Percentiles rank a stretch among this genome's conserved stretches.
Conservation (phyloP, 2,329 filamentous ascomycete species). For the Aureobasidium leucospermi region DNA sequence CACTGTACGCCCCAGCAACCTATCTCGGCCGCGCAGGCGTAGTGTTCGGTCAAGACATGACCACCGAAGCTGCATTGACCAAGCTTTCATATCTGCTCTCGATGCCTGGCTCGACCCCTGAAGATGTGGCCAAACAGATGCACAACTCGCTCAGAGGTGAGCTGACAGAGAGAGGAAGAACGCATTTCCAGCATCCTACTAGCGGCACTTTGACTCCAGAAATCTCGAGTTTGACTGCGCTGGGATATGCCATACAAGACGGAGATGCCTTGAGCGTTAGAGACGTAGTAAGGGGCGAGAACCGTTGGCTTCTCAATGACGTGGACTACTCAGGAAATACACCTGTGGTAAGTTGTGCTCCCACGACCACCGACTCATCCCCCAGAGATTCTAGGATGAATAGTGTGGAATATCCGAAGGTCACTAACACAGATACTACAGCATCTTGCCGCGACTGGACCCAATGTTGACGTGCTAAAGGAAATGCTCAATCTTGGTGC, state of each 20-base stretch:
- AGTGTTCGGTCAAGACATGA: conserved; percentile 82
- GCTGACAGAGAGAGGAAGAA: conserved; percentile 67
- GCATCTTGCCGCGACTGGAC: conserved; percentile 52
- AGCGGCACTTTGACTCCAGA: conserved; percentile 47
- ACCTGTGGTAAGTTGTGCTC: conserved; percentile 33
- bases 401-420: neutral
- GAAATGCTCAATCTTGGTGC: conserved; percentile 50
- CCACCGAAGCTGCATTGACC: conserved; percentile 81
- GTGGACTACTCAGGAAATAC: conserved; percentile 80
- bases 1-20: conserved; percentile 42
- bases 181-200: conserved; percentile 66
- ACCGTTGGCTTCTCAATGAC: conserved; percentile 62
- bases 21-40: conserved; percentile 76
- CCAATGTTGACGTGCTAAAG: conserved; percentile 48
- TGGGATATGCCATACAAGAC: conserved; percentile 72
- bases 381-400: too few species aligned
- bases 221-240: conserved; percentile 61
- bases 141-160: conserved; percentile 72
- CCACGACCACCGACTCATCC: neutral
- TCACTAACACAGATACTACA: conserved; percentile 21
- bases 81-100: conserved; percentile 84
- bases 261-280: conserved; percentile 59
- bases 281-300: conserved; percentile 60
- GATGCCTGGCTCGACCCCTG: conserved; percentile 53
- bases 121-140: conserved; percentile 64